Evolutionary conservation across 2,329 filamentous ascomycete genomes (phyloP).

Genomic region (Drechslerella stenobrocha): DNA sequence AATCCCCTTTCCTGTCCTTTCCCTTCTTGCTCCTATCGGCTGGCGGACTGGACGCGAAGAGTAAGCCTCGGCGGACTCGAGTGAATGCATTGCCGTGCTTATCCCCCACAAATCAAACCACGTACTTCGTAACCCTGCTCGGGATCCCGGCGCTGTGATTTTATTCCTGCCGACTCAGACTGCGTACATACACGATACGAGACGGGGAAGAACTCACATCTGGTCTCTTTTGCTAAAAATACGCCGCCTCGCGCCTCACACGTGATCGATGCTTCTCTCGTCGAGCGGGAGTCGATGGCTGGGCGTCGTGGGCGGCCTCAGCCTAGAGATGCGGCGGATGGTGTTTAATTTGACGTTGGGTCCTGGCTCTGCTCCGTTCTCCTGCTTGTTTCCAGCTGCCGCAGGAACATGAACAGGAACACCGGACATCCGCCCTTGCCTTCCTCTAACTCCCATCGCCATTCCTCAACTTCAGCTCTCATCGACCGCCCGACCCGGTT

Average conservation of each 20-base stretch:
- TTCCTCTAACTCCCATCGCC: neutral
- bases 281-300: neutral
- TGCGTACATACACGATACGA: neutral
- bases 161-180: neutral
- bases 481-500: neutral
- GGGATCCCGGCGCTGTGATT: conserved; percentile 7
- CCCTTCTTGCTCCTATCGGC: too few relatives aligned
- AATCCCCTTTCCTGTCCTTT: conserved; percentile 1
- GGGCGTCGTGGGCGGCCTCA: neutral
- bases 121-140: conserved; percentile 22
- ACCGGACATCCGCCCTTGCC: neutral
- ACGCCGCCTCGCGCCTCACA: conserved; percentile 10
- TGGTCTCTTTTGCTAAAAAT: conserved; percentile 32
- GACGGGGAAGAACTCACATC: neutral
- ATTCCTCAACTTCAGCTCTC: neutral
- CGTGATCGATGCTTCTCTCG: neutral
- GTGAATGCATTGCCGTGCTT: too few relatives aligned
- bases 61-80: conserved; percentile 34
- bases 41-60: conserved; percentile 25
- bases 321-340: neutral
- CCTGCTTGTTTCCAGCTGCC: conserved; percentile 6
- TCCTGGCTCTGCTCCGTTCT: neutral
- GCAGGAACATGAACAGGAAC: conserved; percentile 32
- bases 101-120: conserved; percentile 49
- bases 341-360: conserved; percentile 3